These are phyloP conservation scores for Alternaria longipes DNA, from an alignment of 2,329 filamentous ascomycete genomes.

Conservation along the genomic window DNA sequence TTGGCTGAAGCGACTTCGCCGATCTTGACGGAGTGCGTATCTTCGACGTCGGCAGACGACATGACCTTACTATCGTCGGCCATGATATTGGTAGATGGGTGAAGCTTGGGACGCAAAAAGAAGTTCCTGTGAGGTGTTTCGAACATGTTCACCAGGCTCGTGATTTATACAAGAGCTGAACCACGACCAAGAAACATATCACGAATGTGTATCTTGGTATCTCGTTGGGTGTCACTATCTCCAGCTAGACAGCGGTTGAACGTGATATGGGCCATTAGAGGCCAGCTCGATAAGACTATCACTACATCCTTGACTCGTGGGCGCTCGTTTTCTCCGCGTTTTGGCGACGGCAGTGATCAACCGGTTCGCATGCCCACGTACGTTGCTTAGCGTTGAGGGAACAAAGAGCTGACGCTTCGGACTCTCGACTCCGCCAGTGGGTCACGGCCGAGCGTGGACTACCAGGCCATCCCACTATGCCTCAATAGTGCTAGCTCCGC, in stretches of 20 bases:
- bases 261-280: not conserved
- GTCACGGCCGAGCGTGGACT: slow-evolving; percentile 3
- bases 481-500: not conserved
- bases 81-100: slow-evolving; percentile 1
- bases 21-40: slow-evolving; percentile 12
- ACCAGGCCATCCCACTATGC: not conserved
- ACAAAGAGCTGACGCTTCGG: slow-evolving; percentile 6
- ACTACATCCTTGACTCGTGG: not conserved
- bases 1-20: slow-evolving; percentile 12
- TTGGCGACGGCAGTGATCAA: slow-evolving; percentile 5
- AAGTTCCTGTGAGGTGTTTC: not conserved
- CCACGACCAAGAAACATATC: not conserved
- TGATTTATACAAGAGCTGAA: slow-evolving; percentile 1
- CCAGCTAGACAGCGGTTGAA: slow-evolving; percentile 1
- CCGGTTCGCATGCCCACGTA: slow-evolving; percentile 3
- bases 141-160: not conserved
- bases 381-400: not conserved
- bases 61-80: slow-evolving; percentile 4
- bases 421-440: slow-evolving; percentile 12
- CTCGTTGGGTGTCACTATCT: slow-evolving; percentile 8
- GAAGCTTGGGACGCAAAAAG: not conserved
- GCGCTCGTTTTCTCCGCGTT: not conserved
- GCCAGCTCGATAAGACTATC: slow-evolving; percentile 13
- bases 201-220: slow-evolving; percentile 6
- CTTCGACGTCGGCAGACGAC: slow-evolving; percentile 11